phyloP scores from a whole-genome alignment of 1,284 basidiomycete genomes.

The Schizophyllum commune region DNA sequence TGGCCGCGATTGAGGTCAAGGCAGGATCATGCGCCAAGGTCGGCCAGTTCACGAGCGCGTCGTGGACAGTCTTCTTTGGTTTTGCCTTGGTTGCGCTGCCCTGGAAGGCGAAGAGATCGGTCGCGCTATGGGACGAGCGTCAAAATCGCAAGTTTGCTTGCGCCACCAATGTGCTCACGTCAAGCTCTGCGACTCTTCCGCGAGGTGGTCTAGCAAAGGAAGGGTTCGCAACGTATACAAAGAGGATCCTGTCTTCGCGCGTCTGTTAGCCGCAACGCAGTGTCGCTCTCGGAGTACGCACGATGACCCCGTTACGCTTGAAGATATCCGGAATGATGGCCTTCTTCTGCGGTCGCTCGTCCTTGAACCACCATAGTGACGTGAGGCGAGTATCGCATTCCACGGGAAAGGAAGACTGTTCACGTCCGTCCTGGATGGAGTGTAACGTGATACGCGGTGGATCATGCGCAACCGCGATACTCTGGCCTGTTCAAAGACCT shows the following conservation, averaged over 20 bases:
- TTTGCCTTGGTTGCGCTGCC: slow-evolving; percentile 44
- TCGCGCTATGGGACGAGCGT: slow-evolving; percentile 37
- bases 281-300: slow-evolving; percentile 25
- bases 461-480: slow-evolving; percentile 63
- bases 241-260: slow-evolving; percentile 64
- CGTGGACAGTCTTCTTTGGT: slow-evolving; percentile 39
- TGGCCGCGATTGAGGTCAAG: slow-evolving; percentile 49
- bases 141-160: slow-evolving; percentile 8
- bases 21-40: slow-evolving; percentile 46
- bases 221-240: slow-evolving; percentile 60
- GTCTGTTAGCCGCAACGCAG: slow-evolving; percentile 1
- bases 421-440: slow-evolving; percentile 66
- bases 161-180: slow-evolving; percentile 36
- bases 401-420: slow-evolving; percentile 35
- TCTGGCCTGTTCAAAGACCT: slow-evolving; percentile 42
- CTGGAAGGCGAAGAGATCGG: slow-evolving; percentile 72
- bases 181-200: slow-evolving; percentile 52
- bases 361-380: slow-evolving; percentile 65
- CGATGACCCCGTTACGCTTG: slow-evolving; percentile 55
- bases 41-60: slow-evolving; percentile 60
- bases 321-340: slow-evolving; percentile 67
- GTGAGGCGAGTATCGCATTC: slow-evolving; percentile 25
- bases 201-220: slow-evolving; percentile 62
- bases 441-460: slow-evolving; percentile 62
- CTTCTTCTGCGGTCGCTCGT: slow-evolving; percentile 31